Base-by-base conservation (phyloP, 352 stramenopile genomes). In the Phytophthora melonis region DNA sequence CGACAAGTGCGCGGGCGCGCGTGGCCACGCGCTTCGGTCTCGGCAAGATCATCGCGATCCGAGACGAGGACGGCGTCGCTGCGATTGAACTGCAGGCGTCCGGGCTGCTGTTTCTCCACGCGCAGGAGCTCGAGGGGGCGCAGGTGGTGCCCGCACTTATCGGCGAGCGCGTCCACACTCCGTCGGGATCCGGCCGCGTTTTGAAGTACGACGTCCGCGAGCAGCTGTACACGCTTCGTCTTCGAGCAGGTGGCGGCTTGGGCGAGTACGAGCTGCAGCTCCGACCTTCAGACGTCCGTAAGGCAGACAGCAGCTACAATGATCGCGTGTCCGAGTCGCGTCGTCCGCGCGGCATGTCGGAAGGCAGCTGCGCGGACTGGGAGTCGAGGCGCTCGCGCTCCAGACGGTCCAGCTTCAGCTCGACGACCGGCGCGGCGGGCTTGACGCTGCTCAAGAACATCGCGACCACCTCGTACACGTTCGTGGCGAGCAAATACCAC, bases 401-500 rank as follows among this genome's bases (percentile, higher is more conserved):
- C 45, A 68, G 68, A 63, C 56, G 60, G 13, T 74, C 59, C 3
- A 77, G 57, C 55, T 43, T 43, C 25, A 65, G 66, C 23, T 75
- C 77, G 13, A 49, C 57, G 9, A 52, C 62, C 18, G 66, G 32
- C 30, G 66, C 68, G 10, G 69, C 76, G 19, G 73, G 78, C 0
- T 79, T 87, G 32, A 81, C 70, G 54, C 71, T 94, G 58, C 71
- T 92, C 21, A 89, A 90, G 68, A 87, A 76, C 45, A 80, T 93
- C 64, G 88, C 83, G 10, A 83, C 75, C 41, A 92, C 86, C 2
- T 93, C 87, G 32, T 86, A 81, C 47, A 78, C 85, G 34, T 90
- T 88, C 50, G 70, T 93, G 16, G 85, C 86, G 5, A 93, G 84
- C 72, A 88, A 86, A 58, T 93, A 91, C 66, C 84, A 90, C 63